Evolutionary conservation across 2,329 filamentous ascomycete genomes (phyloP), one percentile per base, ranked within the genome.

Genomic region (Parastagonospora nodorum): DNA sequence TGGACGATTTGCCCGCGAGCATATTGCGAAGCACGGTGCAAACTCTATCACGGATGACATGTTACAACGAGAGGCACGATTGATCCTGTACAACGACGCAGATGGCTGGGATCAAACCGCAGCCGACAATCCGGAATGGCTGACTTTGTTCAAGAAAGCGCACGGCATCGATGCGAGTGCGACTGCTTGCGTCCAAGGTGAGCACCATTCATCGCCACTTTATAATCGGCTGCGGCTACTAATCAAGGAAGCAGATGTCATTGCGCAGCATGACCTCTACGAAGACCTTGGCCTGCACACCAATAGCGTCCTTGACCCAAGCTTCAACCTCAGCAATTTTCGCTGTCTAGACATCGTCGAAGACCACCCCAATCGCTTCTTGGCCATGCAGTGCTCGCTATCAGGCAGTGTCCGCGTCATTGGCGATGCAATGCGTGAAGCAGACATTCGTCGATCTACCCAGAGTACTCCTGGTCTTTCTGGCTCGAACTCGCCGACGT

Each of bases 81-180:
- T 66, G 32, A 76, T 82, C 15, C 51, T 81, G 5, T 82, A 80
- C 49, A 75, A 76, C 12, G 71, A 71, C 8, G 53, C 57, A 12
- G 78, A 81, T 35, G 80, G 82, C 46, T 82, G 78, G 78, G 77
- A 80, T 45, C 71, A 74, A 28, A 74, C 72, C 1, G 67, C 71
- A 10, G 72, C 71, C 12, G 71, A 74, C 32, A 75, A 74, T 36
- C 62, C 67, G 0, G 78, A 79, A 48, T 80, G 78, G 78, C 68
- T 80, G 9, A 74, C 72, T 37, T 58, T 80, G 6, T 80, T 80
- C 69, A 80, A 80, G 58, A 76, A 78, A 58, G 77, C 77, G 5
- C 77, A 79, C 41, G 77, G 77, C 2, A 68, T 80, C 28, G 57
- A 65, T 5, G 29, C 37, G 4, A 52, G 38, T 12, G 42, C 37